Conservation (phyloP, 1,139 yeast species). For the Pichia sp. region DNA sequence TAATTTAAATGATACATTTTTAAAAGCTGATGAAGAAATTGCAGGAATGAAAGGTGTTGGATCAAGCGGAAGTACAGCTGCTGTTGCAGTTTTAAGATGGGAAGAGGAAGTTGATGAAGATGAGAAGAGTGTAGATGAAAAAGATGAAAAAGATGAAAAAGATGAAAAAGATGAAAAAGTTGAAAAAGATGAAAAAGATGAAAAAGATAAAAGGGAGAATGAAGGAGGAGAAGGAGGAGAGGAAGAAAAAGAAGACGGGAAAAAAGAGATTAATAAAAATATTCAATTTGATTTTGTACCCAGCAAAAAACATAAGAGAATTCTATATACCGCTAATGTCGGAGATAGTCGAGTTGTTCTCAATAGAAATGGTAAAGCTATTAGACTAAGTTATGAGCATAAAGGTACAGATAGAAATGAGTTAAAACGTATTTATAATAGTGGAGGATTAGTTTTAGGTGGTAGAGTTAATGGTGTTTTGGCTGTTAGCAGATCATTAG, state of each 20-base stretch:
- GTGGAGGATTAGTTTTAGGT: constrained; percentile 85
- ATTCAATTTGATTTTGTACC: constrained; percentile 41
- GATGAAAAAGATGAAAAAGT: neutral
- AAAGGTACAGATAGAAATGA: constrained; percentile 83
- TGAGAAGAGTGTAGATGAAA: neutral
- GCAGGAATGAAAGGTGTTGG: constrained; percentile 49
- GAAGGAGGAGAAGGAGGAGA: neutral
- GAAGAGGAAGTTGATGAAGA: constrained; percentile 43
- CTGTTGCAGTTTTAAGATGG: constrained; percentile 88
- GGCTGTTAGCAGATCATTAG: constrained; percentile 90
- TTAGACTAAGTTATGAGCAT: constrained; percentile 85
- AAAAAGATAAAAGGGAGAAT: constrained; percentile 11
- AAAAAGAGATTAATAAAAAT: constrained; percentile 28
- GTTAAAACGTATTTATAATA: constrained; percentile 61
- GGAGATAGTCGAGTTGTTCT: constrained; percentile 88
- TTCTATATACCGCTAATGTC: constrained; percentile 89
- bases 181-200: constrained; percentile 7
- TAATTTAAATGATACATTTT: constrained; percentile 53
- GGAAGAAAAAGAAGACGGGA: constrained; percentile 16
- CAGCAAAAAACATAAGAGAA: constrained; percentile 46
- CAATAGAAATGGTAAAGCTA: constrained; percentile 65
- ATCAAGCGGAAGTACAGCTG: constrained; percentile 89
- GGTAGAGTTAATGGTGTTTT: constrained; percentile 92
- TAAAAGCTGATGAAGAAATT: constrained; percentile 67
- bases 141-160: constrained; percentile 15